Evolutionary conservation across 192 early-diverging fungal genomes (phyloP).

Genomic region (Irineochytrium annulatum): DNA sequence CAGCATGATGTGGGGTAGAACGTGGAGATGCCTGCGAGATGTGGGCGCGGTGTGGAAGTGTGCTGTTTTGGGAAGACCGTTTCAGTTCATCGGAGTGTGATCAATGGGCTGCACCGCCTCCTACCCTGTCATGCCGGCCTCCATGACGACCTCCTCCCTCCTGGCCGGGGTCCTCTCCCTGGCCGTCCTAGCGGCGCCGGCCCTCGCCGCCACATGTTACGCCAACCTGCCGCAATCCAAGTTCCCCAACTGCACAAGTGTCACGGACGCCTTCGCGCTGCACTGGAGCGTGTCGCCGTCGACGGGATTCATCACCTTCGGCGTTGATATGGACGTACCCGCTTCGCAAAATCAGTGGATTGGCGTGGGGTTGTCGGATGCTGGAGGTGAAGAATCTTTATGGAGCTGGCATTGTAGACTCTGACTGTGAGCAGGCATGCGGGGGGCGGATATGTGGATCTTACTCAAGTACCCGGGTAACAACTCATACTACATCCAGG

Average conservation of each 20-base stretch:
- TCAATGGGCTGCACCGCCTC: neutral
- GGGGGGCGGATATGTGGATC: conserved; percentile 17
- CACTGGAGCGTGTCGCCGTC: conserved; percentile 11
- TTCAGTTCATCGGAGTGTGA: too few relatives aligned
- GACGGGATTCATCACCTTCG: conserved; percentile 9
- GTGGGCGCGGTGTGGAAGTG: too few relatives aligned
- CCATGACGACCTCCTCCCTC: neutral
- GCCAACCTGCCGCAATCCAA: neutral
- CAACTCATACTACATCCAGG: conserved; percentile 16
- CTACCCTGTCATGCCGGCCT: neutral
- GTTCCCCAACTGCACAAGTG: conserved; percentile 6
- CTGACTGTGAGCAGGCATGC: conserved; percentile 2
- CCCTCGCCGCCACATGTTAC: neutral
- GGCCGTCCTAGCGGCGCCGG: neutral
- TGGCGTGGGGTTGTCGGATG: conserved; percentile 8
- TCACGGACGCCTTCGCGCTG: conserved; percentile 5
- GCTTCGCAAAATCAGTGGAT: conserved; percentile 7
- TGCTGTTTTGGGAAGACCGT: too few relatives aligned
- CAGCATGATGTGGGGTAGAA: too few relatives aligned
- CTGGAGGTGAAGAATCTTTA: conserved; percentile 7
- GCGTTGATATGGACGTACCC: conserved; percentile 13
- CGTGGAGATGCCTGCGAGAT: too few relatives aligned
- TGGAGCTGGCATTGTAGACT: neutral
- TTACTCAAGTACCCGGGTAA: conserved; percentile 1
- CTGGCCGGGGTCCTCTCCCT: neutral